These are phyloP conservation scores for Malus hybrid DNA, from an alignment of 331 rosid genomes.

Conservation along the genomic window DNA sequence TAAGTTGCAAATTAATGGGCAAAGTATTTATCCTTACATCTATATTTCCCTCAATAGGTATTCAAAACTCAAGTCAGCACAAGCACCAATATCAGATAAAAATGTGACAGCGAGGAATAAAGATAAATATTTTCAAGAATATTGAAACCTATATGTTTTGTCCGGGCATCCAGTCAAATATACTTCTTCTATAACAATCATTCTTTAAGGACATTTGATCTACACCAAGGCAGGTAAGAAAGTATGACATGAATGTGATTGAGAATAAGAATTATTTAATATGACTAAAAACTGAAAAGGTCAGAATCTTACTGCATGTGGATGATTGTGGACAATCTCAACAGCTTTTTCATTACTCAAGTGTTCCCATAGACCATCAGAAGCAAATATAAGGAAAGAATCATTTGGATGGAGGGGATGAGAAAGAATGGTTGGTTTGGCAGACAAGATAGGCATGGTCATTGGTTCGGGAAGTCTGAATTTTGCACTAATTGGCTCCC, in stretches of 20 bases:
- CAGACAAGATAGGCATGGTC: slow-evolving; percentile 70
- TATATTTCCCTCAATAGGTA: not conserved
- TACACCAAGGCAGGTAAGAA: not conserved
- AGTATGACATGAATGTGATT: not conserved
- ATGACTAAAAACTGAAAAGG: slow-evolving; percentile 1
- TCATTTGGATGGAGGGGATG: slow-evolving; percentile 80
- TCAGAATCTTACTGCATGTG: slow-evolving; percentile 53
- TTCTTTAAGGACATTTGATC: not conserved
- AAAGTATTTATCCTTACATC: not conserved
- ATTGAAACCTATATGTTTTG: not conserved
- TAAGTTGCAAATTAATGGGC: not conserved
- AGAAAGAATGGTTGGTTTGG: slow-evolving; percentile 68
- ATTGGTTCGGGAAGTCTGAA: slow-evolving; percentile 90
- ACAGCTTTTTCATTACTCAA: slow-evolving; percentile 84
- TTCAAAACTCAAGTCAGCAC: not conserved
- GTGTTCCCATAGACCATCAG: slow-evolving; percentile 98
- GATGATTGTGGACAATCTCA: slow-evolving; percentile 77
- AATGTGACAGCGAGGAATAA: not conserved
- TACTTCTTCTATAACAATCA: not conserved
- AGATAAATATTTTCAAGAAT: not conserved
- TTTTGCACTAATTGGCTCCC: slow-evolving; percentile 57
- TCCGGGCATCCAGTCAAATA: not conserved
- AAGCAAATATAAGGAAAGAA: slow-evolving; percentile 95
- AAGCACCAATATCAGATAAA: not conserved
- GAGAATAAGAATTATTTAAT: not conserved